Evolutionary conservation across 768 basidiomycete species (phyloP).

Genomic region (Suillus plorans): DNA sequence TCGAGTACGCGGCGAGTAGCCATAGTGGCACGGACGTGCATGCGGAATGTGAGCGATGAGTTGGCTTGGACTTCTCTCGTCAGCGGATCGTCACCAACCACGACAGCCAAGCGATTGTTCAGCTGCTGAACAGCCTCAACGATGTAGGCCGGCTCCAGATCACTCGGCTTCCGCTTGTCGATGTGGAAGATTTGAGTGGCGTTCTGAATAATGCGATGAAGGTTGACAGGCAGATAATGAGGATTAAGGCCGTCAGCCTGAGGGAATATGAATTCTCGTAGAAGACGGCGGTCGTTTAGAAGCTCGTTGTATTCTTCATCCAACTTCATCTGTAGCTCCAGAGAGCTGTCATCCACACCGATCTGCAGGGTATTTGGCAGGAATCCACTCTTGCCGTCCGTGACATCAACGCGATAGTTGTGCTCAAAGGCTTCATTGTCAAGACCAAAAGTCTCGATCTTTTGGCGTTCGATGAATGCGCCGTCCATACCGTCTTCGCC

Average conservation of each 20-base stretch:
- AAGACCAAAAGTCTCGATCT: constrained; percentile 84
- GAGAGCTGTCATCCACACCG: constrained; percentile 81
- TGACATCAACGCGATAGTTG: constrained; percentile 93
- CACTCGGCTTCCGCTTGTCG: constrained; percentile 89
- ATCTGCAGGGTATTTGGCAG: constrained; percentile 78
- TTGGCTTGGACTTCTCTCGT: constrained; percentile 81
- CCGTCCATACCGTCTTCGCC: constrained; percentile 99
- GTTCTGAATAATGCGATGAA: constrained; percentile 94
- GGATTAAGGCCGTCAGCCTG: constrained; percentile 65
- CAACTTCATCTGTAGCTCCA: constrained; percentile 79
- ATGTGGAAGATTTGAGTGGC: constrained; percentile 97
- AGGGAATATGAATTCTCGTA: constrained; percentile 86
- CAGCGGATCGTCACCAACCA: constrained; percentile 82
- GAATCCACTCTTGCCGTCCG: constrained; percentile 80
- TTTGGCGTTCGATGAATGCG: constrained; percentile 95
- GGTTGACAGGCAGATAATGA: constrained; percentile 93
- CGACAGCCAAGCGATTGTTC: constrained; percentile 74
- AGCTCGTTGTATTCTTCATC: constrained; percentile 76
- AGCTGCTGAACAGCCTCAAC: constrained; percentile 77
- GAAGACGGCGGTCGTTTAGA: constrained; percentile 66
- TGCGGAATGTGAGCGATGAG: constrained; percentile 88
- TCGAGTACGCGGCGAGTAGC: constrained; percentile 87
- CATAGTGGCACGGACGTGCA: constrained; percentile 89
- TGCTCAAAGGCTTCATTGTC: constrained; percentile 84
- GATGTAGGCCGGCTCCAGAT: constrained; percentile 86